Evolutionary conservation across 1,284 basidiomycete genomes (phyloP), one percentile per base, ranked within the genome.

Genomic region (Caloboletus inedulis): DNA sequence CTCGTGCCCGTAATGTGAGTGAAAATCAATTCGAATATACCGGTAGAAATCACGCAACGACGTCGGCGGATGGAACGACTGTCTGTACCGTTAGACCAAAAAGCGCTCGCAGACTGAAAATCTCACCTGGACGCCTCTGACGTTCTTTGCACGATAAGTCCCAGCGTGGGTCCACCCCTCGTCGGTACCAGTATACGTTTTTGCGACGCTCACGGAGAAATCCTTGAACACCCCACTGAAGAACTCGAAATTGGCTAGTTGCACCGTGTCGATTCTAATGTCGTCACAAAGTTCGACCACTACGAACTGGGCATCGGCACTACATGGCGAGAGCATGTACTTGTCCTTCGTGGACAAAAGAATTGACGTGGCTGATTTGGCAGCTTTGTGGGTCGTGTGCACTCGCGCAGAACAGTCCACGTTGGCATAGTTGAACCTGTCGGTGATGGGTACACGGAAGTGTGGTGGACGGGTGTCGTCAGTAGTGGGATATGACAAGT

Each of bases 241-340:
- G 75, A 98, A 98, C 73, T 99, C 96, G 70, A 91, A 97, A 65
- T 98, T 97, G 49, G 94, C 95, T 7, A 99, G 75, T 66, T 98
- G 94, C 46, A 99, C 82, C 0, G 94, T 96, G 69, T 99, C 95
- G 63, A 98, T 93, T 35, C 90, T 78, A 60, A 99, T 94, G 69
- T 98, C 96, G 61, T 98, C 95, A 73, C 97, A 99, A 7, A 98
- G 83, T 72, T 99, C 97, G 40, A 98, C 87, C 27, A 98, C 85
- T 19, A 98, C 89, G 70, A 87, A 98, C 64, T 97, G 92, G 29
- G 79, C 74, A 55, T 78, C 41, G 14, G 59, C 52, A 16, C 66
- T 66, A 65, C 97, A 99, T 0, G 96, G 96, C 49, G 90, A 94
- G 57, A 98, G 87, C 96, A 99, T 97, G 77, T 99, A 99, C 58